Conservation (phyloP, 2,329 filamentous ascomycete genomes). For the Hypomyces perniciosus region DNA sequence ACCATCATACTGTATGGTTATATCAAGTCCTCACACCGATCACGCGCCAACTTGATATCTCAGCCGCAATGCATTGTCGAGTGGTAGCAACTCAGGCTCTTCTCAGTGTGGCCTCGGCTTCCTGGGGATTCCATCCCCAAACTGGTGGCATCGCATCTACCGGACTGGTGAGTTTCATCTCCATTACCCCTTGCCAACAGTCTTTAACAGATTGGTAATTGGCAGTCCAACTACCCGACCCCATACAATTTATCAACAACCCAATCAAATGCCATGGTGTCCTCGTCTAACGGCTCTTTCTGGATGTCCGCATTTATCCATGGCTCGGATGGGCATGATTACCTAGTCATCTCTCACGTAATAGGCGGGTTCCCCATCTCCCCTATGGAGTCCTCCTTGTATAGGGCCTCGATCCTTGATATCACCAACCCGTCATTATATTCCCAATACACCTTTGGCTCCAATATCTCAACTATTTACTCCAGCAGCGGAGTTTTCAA, state of each 20-base stretch:
- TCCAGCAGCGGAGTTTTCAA: slow-evolving; percentile 1
- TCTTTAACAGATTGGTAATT: neutral
- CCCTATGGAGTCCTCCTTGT: neutral
- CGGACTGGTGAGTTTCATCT: neutral
- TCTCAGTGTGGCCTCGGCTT: too few species aligned
- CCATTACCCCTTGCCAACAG: neutral
- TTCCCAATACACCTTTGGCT: neutral
- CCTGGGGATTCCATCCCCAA: slow-evolving; percentile 8
- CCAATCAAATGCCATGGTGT: neutral
- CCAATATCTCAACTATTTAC: neutral
- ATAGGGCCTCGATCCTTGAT: slow-evolving; percentile 8
- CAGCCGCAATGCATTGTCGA: too few species aligned
- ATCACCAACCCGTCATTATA: neutral
- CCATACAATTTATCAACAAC: slow-evolving; percentile 3
- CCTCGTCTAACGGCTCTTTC: neutral
- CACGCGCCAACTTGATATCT: too few species aligned
- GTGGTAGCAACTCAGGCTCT: too few species aligned
- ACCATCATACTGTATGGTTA: too few species aligned
- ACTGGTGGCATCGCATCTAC: neutral
- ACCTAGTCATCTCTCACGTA: slow-evolving; percentile 2
- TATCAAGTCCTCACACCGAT: too few species aligned
- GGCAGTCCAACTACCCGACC: neutral
- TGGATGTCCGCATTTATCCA: slow-evolving; percentile 9
- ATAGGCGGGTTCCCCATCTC: neutral
- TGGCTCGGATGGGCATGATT: slow-evolving; percentile 4